Base-by-base conservation (phyloP, 208 protist species). In the Crithidia mellificae region DNA sequence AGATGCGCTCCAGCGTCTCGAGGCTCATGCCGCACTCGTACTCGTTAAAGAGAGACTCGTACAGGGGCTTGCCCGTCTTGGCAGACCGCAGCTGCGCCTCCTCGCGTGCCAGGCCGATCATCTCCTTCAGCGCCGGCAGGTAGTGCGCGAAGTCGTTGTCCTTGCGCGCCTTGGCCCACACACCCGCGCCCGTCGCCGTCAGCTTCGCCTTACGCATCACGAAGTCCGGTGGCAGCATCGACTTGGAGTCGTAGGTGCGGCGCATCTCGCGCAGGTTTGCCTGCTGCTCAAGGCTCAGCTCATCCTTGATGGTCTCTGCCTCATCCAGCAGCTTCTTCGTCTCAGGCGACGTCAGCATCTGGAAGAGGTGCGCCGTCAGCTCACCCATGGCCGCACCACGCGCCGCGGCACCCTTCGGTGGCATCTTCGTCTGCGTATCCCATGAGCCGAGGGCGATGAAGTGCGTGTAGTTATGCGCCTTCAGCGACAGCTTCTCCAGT, bases 21-120 rank as follows among this genome's bases (percentile, higher is more conserved):
- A 86, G 46, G 3, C 75, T 77, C 71, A 95, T 81, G 30, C 88
- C 93, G 11, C 83, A 84, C 72, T 97, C 93, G 70, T 83, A 95
- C 57, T 81, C 9, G 44, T 92, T 67, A 11, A 97, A 52, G 4
- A 94, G 71, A 2, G 87, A 74, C 66, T 97, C 90, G 74, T 91
- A 96, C 4, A 82, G 72, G 9, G 69, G 34, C 50, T 80, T 71
- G 19, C 78, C 68, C 19, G 80, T 83, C 15, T 22, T 63, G 1
- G 58, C 63, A 36, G 84, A 74, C 30, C 69, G 81, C 32, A 83
- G 78, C 38, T 41, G 47, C 46, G 72, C 86, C 73, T 91, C 84
- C 72, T 92, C 83, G n/a, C 85, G 78, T 22, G 65, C 75, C 12
- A 92, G n/a, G 24, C 67, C 57, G 24, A 97, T 74, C 38, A 94